A percentile compares a stretch with the other conserved stretches of the same genome.
phyloP scores from a whole-genome alignment of 192 early-diverging fungal species.

The Spizellomyces sp. region DNA sequence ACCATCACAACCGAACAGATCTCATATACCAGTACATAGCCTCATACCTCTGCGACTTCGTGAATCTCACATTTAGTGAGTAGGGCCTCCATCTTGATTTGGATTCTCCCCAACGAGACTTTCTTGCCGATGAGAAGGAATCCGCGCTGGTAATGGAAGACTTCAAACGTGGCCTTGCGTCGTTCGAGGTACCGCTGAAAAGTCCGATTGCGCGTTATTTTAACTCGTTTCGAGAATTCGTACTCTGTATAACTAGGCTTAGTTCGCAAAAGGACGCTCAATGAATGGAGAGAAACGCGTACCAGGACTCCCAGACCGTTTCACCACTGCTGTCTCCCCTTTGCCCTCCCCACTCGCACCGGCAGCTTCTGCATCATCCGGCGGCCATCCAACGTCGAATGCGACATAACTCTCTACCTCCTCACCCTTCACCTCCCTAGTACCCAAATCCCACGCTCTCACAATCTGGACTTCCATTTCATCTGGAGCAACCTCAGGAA shows the following conservation, averaged over 20 bases:
- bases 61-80: constrained; percentile 67
- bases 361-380: constrained; percentile 37
- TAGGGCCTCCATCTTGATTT: constrained; percentile 57
- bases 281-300: background rate
- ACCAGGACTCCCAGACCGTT: constrained; percentile 56
- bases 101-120: constrained; percentile 57
- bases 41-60: constrained; percentile 61
- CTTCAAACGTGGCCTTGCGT: constrained; percentile 71
- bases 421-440: constrained; percentile 50
- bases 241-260: constrained; percentile 41
- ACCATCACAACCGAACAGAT: background rate
- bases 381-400: constrained; percentile 80
- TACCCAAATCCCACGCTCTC: constrained; percentile 57
- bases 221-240: constrained; percentile 53
- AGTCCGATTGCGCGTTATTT: constrained; percentile 61
- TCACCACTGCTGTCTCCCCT: constrained; percentile 59
- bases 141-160: constrained; percentile 63
- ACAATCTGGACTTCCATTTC: constrained; percentile 68
- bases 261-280: background rate
- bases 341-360: constrained; percentile 56
- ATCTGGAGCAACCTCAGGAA: constrained; percentile 61
- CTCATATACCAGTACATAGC: background rate
- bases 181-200: constrained; percentile 69
- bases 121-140: constrained; percentile 51
- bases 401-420: constrained; percentile 68